These are phyloP conservation scores for Orbilia javanica DNA, from an alignment of 2,329 filamentous ascomycete genomes.

Conservation along the genomic window DNA sequence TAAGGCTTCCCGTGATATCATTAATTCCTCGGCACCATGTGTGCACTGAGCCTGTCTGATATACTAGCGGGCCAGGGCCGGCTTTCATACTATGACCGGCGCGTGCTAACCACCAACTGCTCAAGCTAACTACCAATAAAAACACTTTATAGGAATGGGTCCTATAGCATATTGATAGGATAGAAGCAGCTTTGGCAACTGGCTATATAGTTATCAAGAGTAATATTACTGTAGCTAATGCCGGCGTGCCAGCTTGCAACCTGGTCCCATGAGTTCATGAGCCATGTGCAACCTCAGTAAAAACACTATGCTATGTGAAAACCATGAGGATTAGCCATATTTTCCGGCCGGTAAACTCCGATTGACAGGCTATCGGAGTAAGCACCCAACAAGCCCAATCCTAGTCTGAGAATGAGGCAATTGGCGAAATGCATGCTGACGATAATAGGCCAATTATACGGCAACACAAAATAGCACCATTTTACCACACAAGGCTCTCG, in stretches of 20 bases:
- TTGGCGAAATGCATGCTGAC: slow-evolving; percentile 11
- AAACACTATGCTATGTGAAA: background rate
- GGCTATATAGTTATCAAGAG: background rate
- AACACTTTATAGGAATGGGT: background rate
- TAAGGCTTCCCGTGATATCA: background rate
- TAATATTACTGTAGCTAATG: background rate
- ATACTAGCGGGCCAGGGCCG: too few relatives aligned
- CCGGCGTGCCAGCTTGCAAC: background rate
- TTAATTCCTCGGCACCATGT: too few relatives aligned
- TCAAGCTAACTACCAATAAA: too few relatives aligned
- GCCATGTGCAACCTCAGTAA: background rate
- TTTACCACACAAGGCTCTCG: background rate
- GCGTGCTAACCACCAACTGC: too few relatives aligned
- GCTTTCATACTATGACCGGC: too few relatives aligned
- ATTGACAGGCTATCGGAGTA: background rate
- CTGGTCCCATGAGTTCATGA: too few relatives aligned
- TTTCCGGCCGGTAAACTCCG: slow-evolving; percentile 23
- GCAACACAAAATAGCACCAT: background rate
- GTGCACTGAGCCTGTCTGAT: too few relatives aligned
- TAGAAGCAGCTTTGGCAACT: too few relatives aligned
- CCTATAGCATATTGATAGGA: background rate
- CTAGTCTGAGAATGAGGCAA: background rate
- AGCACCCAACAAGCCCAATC: background rate
- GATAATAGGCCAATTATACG: background rate
- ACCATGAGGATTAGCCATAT: background rate